phyloP scores from a whole-genome alignment of 75 land plant species.

The Sequoia sempervirens region DNA sequence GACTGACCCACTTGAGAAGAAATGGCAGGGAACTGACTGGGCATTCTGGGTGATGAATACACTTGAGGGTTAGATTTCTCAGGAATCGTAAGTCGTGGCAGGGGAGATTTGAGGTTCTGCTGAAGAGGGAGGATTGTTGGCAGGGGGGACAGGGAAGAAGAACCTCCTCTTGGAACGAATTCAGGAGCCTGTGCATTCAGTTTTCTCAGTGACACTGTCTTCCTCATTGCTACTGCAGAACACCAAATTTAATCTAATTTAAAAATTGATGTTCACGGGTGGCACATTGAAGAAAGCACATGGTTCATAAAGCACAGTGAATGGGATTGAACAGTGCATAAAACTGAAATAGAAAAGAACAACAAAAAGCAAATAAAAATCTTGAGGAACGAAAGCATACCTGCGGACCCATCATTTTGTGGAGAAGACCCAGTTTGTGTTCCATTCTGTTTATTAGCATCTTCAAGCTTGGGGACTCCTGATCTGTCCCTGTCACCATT shows the following conservation, averaged over 20 bases:
- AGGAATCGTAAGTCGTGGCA: not conserved
- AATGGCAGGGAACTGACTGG: not conserved
- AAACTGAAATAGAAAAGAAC: not conserved
- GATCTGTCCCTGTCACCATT: not conserved
- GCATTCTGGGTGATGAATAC: slow-evolving; percentile 1
- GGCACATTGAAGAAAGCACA: not conserved
- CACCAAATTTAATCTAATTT: not conserved
- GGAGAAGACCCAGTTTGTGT: not conserved
- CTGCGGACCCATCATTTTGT: not conserved
- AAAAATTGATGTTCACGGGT: not conserved
- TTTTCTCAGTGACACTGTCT: not conserved
- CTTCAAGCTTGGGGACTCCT: not conserved
- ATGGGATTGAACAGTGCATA: not conserved
- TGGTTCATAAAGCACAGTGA: not conserved
- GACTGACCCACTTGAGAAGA: not conserved
- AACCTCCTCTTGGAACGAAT: slow-evolving; percentile 7
- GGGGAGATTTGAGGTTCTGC: not conserved
- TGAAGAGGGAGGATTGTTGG: not conserved
- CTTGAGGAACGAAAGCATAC: not conserved
- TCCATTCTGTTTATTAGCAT: not conserved
- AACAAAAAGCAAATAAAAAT: not conserved
- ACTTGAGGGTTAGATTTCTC: not conserved
- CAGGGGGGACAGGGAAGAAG: not conserved
- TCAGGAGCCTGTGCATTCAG: slow-evolving; percentile 10
- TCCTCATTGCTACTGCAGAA: not conserved